A percentile compares a stretch with the other conserved stretches of the same genome.
Conservation (phyloP, 768 basidiomycete species). For the Rossbeevera mucosa region DNA sequence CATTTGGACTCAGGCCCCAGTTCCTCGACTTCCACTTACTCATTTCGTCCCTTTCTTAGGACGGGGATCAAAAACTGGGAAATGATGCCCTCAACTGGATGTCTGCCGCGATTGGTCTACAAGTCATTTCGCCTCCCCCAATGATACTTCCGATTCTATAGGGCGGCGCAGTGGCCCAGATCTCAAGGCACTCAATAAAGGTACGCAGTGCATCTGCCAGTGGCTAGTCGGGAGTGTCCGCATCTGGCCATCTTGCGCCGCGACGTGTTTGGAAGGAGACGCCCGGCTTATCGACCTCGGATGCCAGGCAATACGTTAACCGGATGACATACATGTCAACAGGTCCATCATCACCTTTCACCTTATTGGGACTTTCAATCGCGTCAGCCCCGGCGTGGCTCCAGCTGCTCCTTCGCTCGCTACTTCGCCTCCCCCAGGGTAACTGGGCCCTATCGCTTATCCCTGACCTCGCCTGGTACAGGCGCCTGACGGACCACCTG, state of each 20-base stretch:
- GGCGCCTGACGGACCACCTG: background rate
- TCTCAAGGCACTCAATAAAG: constrained; percentile 10
- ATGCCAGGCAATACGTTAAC: background rate
- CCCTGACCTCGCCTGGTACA: background rate
- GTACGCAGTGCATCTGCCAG: constrained; percentile 4
- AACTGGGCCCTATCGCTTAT: background rate
- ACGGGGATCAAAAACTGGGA: constrained; percentile 22
- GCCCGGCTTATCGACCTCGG: constrained; percentile 5
- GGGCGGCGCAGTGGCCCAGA: constrained; percentile 12
- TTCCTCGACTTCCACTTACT: constrained; percentile 7
- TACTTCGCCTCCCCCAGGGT: background rate
- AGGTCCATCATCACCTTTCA: background rate
- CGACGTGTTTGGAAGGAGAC: constrained; percentile 9
- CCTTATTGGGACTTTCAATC: background rate
- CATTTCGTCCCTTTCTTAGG: background rate
- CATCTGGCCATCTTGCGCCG: constrained; percentile 18
- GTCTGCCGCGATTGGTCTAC: background rate
- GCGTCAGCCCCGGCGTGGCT: background rate
- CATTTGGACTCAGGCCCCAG: background rate
- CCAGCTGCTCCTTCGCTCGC: background rate
- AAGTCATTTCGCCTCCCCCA: constrained; percentile 24
- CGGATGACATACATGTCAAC: constrained; percentile 11
- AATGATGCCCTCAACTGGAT: background rate
- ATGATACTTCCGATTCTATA: constrained; percentile 8
- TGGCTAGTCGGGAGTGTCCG: constrained; percentile 9